phyloP scores from a whole-genome alignment of 352 stramenopile species.

The Globisporangium ultimum region DNA sequence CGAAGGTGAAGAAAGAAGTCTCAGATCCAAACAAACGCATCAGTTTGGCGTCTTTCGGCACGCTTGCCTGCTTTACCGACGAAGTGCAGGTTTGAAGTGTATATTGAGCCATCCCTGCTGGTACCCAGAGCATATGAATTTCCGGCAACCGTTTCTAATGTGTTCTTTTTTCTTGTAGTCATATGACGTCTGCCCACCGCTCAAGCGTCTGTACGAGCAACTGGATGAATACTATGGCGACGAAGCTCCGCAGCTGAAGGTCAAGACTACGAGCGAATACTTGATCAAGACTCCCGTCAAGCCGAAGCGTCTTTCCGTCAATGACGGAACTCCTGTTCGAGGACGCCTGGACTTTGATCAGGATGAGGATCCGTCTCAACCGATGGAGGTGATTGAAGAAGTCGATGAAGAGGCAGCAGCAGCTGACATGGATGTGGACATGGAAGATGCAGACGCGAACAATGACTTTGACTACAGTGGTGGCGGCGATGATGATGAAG shows the following conservation, averaged over 20 bases:
- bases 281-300: constrained; percentile 57
- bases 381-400: constrained; percentile 21
- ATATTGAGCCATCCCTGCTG: no score
- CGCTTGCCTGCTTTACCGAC: constrained; percentile 47
- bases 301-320: constrained; percentile 10
- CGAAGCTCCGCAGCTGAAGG: constrained; percentile 39
- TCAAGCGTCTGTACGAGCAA: constrained; percentile 72
- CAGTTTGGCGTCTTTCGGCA: constrained; percentile 42
- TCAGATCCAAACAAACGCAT: constrained; percentile 31
- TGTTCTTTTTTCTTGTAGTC: constrained; percentile 12
- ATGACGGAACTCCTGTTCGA: constrained; percentile 7
- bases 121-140: no score
- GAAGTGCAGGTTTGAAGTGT: constrained; percentile 41
- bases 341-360: constrained; percentile 17
- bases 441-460: constrained; percentile 31
- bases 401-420: constrained; percentile 25
- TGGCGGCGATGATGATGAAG: constrained; percentile 11
- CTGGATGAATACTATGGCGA: constrained; percentile 64
- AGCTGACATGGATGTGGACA: constrained; percentile 25
- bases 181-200: constrained; percentile 58
- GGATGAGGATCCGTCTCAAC: constrained; percentile 14
- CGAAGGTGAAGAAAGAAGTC: constrained; percentile 16
- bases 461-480: constrained; percentile 31
- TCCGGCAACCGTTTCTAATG: background rate
- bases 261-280: constrained; percentile 57